Evolutionary conservation across 768 basidiomycete genomes (phyloP).

Genomic region (Auriscalpium vulgare): DNA sequence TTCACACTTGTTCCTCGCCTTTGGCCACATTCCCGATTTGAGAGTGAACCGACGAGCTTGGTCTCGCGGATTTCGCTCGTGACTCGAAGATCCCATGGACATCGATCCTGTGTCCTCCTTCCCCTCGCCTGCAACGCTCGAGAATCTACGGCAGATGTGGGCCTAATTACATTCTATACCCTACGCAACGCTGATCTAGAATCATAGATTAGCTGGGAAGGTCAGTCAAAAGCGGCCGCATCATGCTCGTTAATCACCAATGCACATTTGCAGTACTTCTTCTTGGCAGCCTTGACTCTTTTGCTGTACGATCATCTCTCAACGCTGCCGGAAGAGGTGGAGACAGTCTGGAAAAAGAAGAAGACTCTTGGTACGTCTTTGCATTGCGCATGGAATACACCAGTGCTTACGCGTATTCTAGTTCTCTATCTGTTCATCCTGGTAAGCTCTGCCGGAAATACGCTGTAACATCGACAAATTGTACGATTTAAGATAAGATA

Average conservation of each 20-base stretch:
- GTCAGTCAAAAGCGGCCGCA: not conserved
- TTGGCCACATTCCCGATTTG: too few species aligned
- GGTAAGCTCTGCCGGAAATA: not conserved
- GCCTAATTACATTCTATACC: not conserved
- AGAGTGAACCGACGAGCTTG: too few species aligned
- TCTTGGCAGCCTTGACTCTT: slow-evolving; percentile 8
- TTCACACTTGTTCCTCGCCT: too few species aligned
- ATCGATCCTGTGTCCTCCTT: too few species aligned
- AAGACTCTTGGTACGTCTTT: slow-evolving; percentile 8
- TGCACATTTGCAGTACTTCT: slow-evolving; percentile 8
- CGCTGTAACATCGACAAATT: not conserved
- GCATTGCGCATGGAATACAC: too few species aligned
- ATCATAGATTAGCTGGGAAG: slow-evolving; percentile 6
- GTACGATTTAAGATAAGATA: slow-evolving; percentile 6
- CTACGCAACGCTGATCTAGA: not conserved
- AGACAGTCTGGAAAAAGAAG: slow-evolving; percentile 14
- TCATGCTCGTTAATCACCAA: not conserved
- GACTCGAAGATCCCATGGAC: too few species aligned
- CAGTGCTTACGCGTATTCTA: not conserved
- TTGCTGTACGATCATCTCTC: slow-evolving; percentile 11
- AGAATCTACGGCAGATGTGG: slow-evolving; percentile 8
- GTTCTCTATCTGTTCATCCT: slow-evolving; percentile 12
- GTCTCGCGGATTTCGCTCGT: too few species aligned
- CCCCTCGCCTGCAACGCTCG: not conserved
- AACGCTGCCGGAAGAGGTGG: slow-evolving; percentile 10